Evolutionary conservation across 2,329 filamentous ascomycete species (phyloP).

Genomic region (Emergomyces africanus): DNA sequence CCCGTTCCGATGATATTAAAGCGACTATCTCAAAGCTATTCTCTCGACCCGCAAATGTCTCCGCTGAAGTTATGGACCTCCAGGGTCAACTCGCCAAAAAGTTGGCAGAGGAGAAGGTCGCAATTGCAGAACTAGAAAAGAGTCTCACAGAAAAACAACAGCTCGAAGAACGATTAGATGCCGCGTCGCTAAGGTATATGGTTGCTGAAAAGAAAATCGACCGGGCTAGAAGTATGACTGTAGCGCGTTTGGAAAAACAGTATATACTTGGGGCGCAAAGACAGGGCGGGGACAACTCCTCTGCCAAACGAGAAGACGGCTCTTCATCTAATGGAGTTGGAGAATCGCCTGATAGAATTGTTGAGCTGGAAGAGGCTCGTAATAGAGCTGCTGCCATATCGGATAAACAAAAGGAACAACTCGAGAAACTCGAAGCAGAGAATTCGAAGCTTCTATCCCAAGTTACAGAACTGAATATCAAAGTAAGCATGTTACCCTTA

Average conservation of each 20-base stretch:
- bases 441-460: conserved; percentile 64
- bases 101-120: conserved; percentile 70
- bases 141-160: conserved; percentile 68
- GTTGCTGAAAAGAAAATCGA: conserved; percentile 93
- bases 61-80: conserved; percentile 58
- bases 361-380: conserved; percentile 61
- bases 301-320: conserved; percentile 38
- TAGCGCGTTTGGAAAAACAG: conserved; percentile 84
- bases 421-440: conserved; percentile 66
- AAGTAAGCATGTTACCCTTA: conserved; percentile 26
- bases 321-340: conserved; percentile 42
- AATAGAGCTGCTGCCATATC: conserved; percentile 65
- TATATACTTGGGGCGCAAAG: conserved; percentile 54
- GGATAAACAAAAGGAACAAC: conserved; percentile 75
- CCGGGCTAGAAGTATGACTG: conserved; percentile 72
- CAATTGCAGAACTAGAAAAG: conserved; percentile 62
- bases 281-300: conserved; percentile 32
- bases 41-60: conserved; percentile 28
- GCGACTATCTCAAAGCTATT: conserved; percentile 60
- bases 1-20: conserved; percentile 64
- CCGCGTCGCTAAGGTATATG: conserved; percentile 80
- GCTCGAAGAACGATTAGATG: conserved; percentile 74
- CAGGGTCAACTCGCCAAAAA: conserved; percentile 64
- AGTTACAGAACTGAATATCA: conserved; percentile 57
- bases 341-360: conserved; percentile 34